Base-by-base conservation (phyloP, 495 filamentous ascomycete genomes). In the Recurvomyces mirabilis region DNA sequence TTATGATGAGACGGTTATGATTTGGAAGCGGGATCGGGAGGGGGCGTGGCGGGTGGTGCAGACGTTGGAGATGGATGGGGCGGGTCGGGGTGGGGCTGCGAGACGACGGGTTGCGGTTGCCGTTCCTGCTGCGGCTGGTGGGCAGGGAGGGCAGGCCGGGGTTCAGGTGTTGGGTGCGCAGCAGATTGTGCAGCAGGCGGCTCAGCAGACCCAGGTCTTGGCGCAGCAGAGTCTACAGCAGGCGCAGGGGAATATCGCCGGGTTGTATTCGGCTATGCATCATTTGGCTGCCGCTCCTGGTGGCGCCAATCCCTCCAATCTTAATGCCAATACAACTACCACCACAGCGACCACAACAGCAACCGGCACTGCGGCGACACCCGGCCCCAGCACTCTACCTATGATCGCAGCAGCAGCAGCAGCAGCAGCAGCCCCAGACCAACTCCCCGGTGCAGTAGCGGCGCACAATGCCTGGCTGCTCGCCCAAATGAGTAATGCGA, bases 1-100 rank as follows among this genome's bases (percentile, higher is more conserved):
- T 5, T 98, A 98, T 54, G 91, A 98, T 53, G 86, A 94, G 64
- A 84, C 77, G 28, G 84, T 98, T 45, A 82, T 94, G 49, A 84
- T 98, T 38, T 98, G 91, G 91, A 81, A 81, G 47, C 79, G 84
- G 37, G 82, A 88, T 44, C 76, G 93, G 51, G 87, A 84, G 51
- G 87, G 86, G 2, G 70, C 76, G 24, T 98, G 91, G 89, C 73
- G 74, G 38, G 14, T 15, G 18, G 14, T 17, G 21, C 39, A 20
- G 23, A 43, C 20, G 25, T 10, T 40, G 25, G 19, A 22, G 14
- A 42, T 24, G 45, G 37, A 47, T 2, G 33, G 30, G 9, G 30
- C 19, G 20, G 28, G 23, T 32, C 10, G 1, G 12, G 17, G 61
- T 26, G 68, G 74, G 41, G 72, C 77, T 25, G 20, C 43, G 14